phyloP scores from a whole-genome alignment of 345 rosid genomes.

The Populus davidiana region DNA sequence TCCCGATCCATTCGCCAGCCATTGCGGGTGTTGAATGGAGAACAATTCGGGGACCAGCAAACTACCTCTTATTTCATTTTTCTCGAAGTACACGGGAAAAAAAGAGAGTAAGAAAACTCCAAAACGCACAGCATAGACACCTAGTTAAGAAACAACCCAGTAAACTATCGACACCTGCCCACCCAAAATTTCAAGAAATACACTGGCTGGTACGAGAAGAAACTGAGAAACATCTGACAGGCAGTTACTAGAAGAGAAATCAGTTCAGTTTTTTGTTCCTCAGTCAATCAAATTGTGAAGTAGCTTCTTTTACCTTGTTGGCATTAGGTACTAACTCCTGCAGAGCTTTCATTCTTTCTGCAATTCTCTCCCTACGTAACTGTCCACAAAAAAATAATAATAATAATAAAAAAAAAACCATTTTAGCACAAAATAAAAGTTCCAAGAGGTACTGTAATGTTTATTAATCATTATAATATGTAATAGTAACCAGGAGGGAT shows the following conservation, averaged over 20 bases:
- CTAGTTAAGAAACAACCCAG: not conserved
- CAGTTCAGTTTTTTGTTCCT: not conserved
- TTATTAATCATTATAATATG: too few relatives aligned
- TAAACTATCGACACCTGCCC: not conserved
- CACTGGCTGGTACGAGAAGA: not conserved
- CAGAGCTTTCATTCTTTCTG: constrained; percentile 97
- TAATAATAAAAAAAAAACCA: not conserved
- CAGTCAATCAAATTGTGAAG: not conserved
- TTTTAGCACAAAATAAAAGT: not conserved
- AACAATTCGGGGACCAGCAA: not conserved
- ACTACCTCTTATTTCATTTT: not conserved
- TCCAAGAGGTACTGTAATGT: too few relatives aligned
- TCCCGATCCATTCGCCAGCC: constrained; percentile 17
- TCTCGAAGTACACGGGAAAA: not conserved
- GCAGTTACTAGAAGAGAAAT: not conserved
- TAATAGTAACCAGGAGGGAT: not conserved
- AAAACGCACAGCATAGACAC: not conserved
- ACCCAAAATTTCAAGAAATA: not conserved
- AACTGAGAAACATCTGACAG: not conserved
- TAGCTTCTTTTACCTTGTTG: constrained; percentile 60
- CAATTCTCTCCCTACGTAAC: constrained; percentile 94
- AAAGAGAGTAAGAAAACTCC: not conserved
- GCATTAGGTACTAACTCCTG: constrained; percentile 96
- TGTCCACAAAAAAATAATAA: constrained; percentile 23
- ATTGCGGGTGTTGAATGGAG: constrained; percentile 8